These are phyloP conservation scores for Luffa aegyptiaca DNA, from an alignment of 306 rosid species.

Conservation along the genomic window DNA sequence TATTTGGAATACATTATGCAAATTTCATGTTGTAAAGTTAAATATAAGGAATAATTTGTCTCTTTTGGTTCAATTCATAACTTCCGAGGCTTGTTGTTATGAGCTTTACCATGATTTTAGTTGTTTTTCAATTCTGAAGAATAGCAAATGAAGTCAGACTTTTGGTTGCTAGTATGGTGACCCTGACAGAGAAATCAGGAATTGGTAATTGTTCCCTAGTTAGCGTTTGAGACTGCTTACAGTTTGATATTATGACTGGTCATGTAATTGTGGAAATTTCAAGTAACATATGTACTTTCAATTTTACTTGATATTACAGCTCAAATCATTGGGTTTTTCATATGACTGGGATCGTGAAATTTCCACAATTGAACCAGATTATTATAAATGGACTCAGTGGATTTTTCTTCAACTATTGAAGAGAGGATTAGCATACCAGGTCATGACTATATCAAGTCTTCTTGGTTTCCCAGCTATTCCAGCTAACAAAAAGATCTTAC, in stretches of 20 bases:
- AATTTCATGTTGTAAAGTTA: background rate
- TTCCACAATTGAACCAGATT: constrained; percentile 84
- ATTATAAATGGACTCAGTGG: constrained; percentile 99
- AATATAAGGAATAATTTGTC: background rate
- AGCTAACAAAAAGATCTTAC: constrained; percentile 10
- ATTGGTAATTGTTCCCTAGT: background rate
- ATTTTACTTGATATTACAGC: constrained; percentile 34
- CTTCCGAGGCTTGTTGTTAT: background rate
- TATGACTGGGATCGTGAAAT: constrained; percentile 97
- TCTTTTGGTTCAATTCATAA: background rate
- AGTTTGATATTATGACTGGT: background rate
- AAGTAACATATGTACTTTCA: background rate
- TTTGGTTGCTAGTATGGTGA: background rate
- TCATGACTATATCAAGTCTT: constrained; percentile 19
- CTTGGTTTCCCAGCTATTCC: constrained; percentile 6
- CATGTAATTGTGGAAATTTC: background rate
- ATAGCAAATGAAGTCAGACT: background rate
- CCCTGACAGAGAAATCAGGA: background rate
- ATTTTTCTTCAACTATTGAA: constrained; percentile 86
- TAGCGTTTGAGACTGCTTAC: background rate
- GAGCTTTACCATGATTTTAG: background rate
- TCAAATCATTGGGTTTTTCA: constrained; percentile 89
- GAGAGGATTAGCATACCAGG: constrained; percentile 97
- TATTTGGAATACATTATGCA: background rate
- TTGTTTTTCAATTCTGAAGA: background rate